Conservation (phyloP, 2,329 filamentous ascomycete genomes). For the Salinomyces thailandicus region DNA sequence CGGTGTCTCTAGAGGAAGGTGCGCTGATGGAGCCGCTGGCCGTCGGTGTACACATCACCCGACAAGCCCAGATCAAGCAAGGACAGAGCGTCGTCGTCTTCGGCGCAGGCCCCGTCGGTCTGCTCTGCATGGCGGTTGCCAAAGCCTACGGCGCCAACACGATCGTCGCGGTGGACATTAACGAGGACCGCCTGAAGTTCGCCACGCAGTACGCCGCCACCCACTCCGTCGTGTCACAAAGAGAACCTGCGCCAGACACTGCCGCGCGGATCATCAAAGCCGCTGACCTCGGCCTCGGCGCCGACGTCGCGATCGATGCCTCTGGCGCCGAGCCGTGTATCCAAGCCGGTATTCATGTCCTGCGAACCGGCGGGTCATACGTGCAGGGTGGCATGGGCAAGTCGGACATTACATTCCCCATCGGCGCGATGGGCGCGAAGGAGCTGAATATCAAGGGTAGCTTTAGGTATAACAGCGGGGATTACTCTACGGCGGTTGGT, state of each 20-base stretch:
- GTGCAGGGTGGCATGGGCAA: constrained; percentile 86
- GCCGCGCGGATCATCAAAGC: constrained; percentile 56
- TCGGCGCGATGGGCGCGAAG: constrained; percentile 80
- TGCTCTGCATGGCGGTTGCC: constrained; percentile 79
- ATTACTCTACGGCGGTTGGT: constrained; percentile 75
- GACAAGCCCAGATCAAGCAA: constrained; percentile 33
- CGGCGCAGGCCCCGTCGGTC: constrained; percentile 53
- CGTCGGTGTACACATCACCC: constrained; percentile 41
- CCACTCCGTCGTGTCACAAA: constrained; percentile 56
- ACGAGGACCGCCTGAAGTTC: constrained; percentile 67
- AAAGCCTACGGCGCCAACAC: constrained; percentile 74
- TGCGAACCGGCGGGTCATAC: constrained; percentile 39
- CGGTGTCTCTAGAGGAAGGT: constrained; percentile 71
- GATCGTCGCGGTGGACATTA: constrained; percentile 81
- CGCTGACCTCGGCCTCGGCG: constrained; percentile 47
- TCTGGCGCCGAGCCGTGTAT: constrained; percentile 40
- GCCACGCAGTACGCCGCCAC: constrained; percentile 63
- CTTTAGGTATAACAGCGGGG: constrained; percentile 80
- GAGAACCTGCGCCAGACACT: constrained; percentile 56
- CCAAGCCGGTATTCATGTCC: constrained; percentile 40
- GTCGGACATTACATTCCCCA: constrained; percentile 78
- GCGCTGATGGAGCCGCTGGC: constrained; percentile 65
- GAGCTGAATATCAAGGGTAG: constrained; percentile 79
- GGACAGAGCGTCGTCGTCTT: constrained; percentile 39
- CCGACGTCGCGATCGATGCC: constrained; percentile 40